Percentiles rank a stretch among this genome's conserved stretches.
Conservation (phyloP, 1,284 basidiomycete species). For the Veloboletus limbatus region DNA sequence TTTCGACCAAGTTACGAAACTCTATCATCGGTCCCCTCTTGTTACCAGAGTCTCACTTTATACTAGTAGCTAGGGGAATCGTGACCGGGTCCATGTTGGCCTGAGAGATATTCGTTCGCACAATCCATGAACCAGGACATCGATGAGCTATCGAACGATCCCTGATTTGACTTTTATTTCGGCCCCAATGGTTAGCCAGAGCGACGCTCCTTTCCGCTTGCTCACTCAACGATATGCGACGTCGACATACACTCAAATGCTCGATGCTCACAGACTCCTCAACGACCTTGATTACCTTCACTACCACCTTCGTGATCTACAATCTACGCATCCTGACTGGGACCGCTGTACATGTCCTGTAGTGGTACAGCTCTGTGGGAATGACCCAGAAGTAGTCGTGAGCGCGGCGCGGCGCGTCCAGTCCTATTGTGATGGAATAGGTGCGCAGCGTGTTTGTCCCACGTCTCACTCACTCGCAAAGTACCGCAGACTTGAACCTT, state of each 20-base stretch:
- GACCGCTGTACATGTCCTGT: constrained; percentile 44
- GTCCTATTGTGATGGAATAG: constrained; percentile 60
- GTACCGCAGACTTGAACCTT: constrained; percentile 48
- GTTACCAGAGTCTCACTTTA: too few relatives aligned
- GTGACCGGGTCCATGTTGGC: too few relatives aligned
- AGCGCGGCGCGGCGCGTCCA: constrained; percentile 57
- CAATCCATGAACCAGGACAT: too few relatives aligned
- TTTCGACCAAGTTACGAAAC: too few relatives aligned
- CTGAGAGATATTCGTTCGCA: too few relatives aligned
- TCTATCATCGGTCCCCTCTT: too few relatives aligned
- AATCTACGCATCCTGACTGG: constrained; percentile 23
- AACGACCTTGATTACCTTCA: constrained; percentile 60
- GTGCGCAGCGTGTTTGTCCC: constrained; percentile 37
- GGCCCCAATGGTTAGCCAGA: constrained; percentile 74
- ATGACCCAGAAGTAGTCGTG: constrained; percentile 58
- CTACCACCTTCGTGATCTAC: constrained; percentile 53
- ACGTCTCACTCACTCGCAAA: constrained; percentile 8
- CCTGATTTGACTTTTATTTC: constrained; percentile 43
- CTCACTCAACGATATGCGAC: constrained; percentile 59
- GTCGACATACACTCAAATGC: constrained; percentile 71
- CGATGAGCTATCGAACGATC: too few relatives aligned
- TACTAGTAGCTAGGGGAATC: too few relatives aligned
- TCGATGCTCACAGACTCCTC: constrained; percentile 54
- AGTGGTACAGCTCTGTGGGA: constrained; percentile 71
- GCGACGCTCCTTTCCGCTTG: constrained; percentile 66